Conservation (phyloP, 192 early-diverging fungal species). For the Endogone sp. region DNA sequence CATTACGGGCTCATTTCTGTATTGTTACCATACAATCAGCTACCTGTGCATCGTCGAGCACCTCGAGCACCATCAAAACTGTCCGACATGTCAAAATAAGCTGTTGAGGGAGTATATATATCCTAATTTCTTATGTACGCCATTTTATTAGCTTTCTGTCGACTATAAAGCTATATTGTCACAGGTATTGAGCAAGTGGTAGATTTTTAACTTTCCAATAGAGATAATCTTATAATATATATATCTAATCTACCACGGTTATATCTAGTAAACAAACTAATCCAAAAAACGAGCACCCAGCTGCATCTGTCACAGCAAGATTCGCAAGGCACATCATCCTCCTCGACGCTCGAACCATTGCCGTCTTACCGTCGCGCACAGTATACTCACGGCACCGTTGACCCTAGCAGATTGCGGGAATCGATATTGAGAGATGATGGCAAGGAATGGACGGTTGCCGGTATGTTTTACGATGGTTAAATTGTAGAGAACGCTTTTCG, state of each 20-base stretch:
- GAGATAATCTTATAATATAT: too few species aligned
- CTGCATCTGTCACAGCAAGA: background rate
- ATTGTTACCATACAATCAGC: conserved; percentile 20
- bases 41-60: conserved; percentile 70
- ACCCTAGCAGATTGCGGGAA: background rate
- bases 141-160: background rate
- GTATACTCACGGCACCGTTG: background rate
- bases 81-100: conserved; percentile 60
- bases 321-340: too few species aligned
- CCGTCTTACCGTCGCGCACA: background rate
- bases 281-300: background rate
- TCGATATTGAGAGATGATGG: background rate
- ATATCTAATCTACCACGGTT: too few species aligned
- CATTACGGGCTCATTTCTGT: background rate
- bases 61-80: conserved; percentile 48
- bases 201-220: too few species aligned
- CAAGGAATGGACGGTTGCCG: background rate
- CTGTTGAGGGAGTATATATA: conserved; percentile 67
- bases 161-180: too few species aligned
- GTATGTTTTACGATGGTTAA: background rate
- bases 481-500: background rate
- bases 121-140: conserved; percentile 72
- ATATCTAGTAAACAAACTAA: background rate
- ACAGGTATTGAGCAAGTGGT: too few species aligned
- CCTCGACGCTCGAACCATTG: background rate